Conservation (phyloP, 1,139 yeast genomes). For the Saccharomyces hybrid region DNA sequence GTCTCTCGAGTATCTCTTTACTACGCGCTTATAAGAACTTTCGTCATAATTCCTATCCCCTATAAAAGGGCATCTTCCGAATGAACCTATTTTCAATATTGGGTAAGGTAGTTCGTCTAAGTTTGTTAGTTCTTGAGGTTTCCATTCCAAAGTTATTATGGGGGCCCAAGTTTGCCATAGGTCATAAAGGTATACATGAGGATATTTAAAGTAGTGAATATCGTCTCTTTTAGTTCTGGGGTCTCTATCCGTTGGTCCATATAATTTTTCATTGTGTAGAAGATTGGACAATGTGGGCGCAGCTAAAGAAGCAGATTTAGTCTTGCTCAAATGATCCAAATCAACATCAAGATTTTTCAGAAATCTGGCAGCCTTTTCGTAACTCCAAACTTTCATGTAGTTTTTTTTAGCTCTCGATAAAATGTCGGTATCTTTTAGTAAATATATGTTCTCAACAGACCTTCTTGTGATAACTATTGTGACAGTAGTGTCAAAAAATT, state of each 20-base stretch:
- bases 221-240: constrained; percentile 81
- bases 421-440: constrained; percentile 50
- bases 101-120: constrained; percentile 37
- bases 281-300: constrained; percentile 48
- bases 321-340: constrained; percentile 21
- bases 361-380: constrained; percentile 77
- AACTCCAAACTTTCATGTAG: constrained; percentile 74
- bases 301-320: constrained; percentile 11
- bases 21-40: constrained; percentile 23
- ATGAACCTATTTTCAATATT: constrained; percentile 41
- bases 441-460: constrained; percentile 31
- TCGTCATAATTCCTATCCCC: constrained; percentile 37
- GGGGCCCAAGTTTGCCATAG: constrained; percentile 75
- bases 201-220: constrained; percentile 69
- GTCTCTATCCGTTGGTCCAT: constrained; percentile 86
- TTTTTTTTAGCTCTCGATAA: constrained; percentile 54
- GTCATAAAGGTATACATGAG: constrained; percentile 76
- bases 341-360: constrained; percentile 61
- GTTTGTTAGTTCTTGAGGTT: constrained; percentile 29
- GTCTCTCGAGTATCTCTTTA: constrained; percentile 30
- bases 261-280: constrained; percentile 73
- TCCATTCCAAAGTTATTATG: constrained; percentile 77
- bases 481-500: constrained; percentile 70
- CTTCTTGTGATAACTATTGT: constrained; percentile 78
- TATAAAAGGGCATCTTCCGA: constrained; percentile 69